Evolutionary conservation across 106 monocot species (phyloP).

Genomic region (Posidonia australis): DNA sequence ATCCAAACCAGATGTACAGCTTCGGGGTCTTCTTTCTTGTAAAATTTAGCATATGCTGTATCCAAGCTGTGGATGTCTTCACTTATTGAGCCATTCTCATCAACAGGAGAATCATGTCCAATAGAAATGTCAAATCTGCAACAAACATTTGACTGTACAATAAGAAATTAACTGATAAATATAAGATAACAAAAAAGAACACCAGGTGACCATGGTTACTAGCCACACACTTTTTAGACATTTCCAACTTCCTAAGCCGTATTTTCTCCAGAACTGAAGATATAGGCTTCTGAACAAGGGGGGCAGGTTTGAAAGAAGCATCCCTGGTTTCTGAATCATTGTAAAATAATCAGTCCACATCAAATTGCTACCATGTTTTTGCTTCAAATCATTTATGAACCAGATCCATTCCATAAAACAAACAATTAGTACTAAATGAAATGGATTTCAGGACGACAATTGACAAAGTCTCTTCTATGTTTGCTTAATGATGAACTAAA

Average conservation of each 20-base stretch:
- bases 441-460: no score
- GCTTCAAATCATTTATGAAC: no score
- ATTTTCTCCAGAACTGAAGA: conserved; percentile 88
- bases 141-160: background rate
- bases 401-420: no score
- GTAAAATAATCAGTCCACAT: background rate
- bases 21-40: background rate
- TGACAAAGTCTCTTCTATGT: no score
- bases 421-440: no score
- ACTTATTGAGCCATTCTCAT: background rate
- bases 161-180: conserved; percentile 1
- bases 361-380: background rate
- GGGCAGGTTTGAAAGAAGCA: conserved; percentile 63
- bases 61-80: background rate
- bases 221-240: conserved; percentile 32
- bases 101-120: background rate
- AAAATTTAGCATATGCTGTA: background rate
- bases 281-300: conserved; percentile 65
- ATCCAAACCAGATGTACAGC: background rate
- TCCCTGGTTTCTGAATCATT: conserved; percentile 56
- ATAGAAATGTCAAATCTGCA: background rate
- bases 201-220: background rate
- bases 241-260: conserved; percentile 51
- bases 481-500: no score
- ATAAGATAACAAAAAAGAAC: background rate